phyloP scores from a whole-genome alignment of 306 rosid genomes.

The Hippophae rhamnoides region DNA sequence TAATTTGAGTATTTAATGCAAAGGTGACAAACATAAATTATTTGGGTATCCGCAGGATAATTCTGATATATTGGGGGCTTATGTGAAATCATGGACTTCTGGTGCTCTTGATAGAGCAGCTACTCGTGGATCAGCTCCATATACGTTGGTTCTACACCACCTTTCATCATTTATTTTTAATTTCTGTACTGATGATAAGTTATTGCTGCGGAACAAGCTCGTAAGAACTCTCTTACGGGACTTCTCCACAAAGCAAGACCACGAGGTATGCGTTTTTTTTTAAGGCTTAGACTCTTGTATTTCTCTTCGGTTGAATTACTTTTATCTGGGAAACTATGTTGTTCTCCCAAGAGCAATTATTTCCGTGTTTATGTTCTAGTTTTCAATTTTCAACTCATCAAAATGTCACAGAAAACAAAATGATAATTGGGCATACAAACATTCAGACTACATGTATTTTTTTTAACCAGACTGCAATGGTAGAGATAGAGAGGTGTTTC shows the following conservation, averaged over 20 bases:
- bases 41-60: constrained; percentile 47
- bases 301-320: background rate
- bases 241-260: constrained; percentile 53
- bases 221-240: constrained; percentile 69
- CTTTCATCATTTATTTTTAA: constrained; percentile 61
- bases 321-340: background rate
- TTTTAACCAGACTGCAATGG: background rate
- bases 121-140: constrained; percentile 58
- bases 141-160: constrained; percentile 61
- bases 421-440: background rate
- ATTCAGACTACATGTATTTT: background rate
- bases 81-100: constrained; percentile 73
- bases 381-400: too few relatives aligned
- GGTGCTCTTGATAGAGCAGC: constrained; percentile 85
- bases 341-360: too few relatives aligned
- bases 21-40: constrained; percentile 2
- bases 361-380: too few relatives aligned
- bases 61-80: constrained; percentile 62
- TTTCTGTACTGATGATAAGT: constrained; percentile 31
- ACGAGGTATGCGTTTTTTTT: constrained; percentile 43
- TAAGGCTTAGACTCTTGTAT: background rate
- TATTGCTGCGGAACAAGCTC: constrained; percentile 58
- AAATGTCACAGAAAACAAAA: too few relatives aligned
- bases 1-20: background rate
- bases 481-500: background rate